Conservation (phyloP, 2,329 filamentous ascomycete species). For the Phialemonium atrogriseum region DNA sequence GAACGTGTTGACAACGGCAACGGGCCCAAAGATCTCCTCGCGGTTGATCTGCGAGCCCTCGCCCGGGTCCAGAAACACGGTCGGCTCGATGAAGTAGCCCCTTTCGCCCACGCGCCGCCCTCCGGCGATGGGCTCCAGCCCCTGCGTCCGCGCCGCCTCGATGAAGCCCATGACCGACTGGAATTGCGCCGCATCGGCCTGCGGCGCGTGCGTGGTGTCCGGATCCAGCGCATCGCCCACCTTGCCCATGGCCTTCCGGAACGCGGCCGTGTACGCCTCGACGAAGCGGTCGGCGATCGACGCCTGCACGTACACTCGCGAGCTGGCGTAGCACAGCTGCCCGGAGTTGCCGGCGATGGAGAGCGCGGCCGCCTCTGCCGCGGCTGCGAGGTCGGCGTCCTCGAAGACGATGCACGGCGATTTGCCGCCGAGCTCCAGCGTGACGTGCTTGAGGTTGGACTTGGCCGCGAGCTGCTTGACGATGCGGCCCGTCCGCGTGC, state of each 20-base stretch:
- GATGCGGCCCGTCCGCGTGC: constrained; percentile 46
- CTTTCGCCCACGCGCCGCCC: constrained; percentile 8
- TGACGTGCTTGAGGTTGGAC: constrained; percentile 54
- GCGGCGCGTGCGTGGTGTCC: constrained; percentile 30
- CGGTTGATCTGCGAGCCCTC: constrained; percentile 30
- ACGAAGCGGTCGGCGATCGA: constrained; percentile 18
- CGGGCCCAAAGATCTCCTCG: constrained; percentile 48
- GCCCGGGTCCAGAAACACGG: constrained; percentile 27
- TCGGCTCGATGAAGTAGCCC: constrained; percentile 29
- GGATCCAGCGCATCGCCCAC: constrained; percentile 25
- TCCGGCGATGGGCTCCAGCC: constrained; percentile 16
- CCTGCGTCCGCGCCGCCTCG: constrained; percentile 21
- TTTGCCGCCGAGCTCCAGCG: constrained; percentile 53
- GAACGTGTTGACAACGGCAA: constrained; percentile 41
- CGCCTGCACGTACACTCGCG: constrained; percentile 35
- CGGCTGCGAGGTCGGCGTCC: constrained; percentile 49
- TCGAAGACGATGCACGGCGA: constrained; percentile 50
- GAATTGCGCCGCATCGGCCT: constrained; percentile 34
- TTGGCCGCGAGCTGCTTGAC: constrained; percentile 54
- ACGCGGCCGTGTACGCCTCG: constrained; percentile 35
- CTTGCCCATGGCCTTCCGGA: constrained; percentile 23
- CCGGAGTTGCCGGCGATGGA: constrained; percentile 34
- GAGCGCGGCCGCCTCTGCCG: constrained; percentile 36
- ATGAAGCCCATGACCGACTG: constrained; percentile 29
- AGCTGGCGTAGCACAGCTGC: constrained; percentile 41